Evolutionary conservation across 1,284 basidiomycete genomes (phyloP), one percentile per base, ranked within the genome.

Genomic region (Papiliotrema fonsecae): DNA sequence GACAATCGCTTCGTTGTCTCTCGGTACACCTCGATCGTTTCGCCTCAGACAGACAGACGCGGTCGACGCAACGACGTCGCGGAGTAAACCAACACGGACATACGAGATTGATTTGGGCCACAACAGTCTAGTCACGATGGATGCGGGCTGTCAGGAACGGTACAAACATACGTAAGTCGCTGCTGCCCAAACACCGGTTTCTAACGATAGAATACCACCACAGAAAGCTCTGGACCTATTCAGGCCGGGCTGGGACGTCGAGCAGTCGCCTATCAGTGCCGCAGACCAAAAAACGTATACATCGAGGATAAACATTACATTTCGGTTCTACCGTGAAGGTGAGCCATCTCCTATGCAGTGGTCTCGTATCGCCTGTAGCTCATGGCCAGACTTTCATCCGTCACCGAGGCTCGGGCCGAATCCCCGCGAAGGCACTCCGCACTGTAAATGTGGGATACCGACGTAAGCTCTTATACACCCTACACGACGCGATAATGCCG

Each of bases 111-210:
- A 84, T 11, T 73, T 96, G 22, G 72, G 81, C 5, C 91, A 96
- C 64, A 96, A 96, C 65, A 88, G 86, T 25, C 83, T 91, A 55
- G 78, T 82, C n/a, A 86, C 94, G 60, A 97, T 97, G 92, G 87
- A 92, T 58, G 87, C 87, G 0, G 85, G 86, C 1, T 86, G 84
- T 54, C 92, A 97, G 75, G 91, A 97, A 70, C 77, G 78, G 19
- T 97, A 85, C 76, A 96, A 96, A 56, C 76, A 77, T 54, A 72
- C 69, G 69, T 72, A 45, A 56, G 69, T 55, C 6, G 21, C 16
- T 13, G 4, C 10, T 18, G 11, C 6, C 16, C 4, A 3, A 32
- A 6, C 31, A 44, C 13, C 4, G 16, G 18, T 13, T 32, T 7
- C n/a, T 41, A 28, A 43, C 19, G 22, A n/a, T n/a, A 72, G 69